These are phyloP conservation scores for Neoscytalidium dimidiatum DNA, from an alignment of 2,329 filamentous ascomycete species.

Conservation along the genomic window DNA sequence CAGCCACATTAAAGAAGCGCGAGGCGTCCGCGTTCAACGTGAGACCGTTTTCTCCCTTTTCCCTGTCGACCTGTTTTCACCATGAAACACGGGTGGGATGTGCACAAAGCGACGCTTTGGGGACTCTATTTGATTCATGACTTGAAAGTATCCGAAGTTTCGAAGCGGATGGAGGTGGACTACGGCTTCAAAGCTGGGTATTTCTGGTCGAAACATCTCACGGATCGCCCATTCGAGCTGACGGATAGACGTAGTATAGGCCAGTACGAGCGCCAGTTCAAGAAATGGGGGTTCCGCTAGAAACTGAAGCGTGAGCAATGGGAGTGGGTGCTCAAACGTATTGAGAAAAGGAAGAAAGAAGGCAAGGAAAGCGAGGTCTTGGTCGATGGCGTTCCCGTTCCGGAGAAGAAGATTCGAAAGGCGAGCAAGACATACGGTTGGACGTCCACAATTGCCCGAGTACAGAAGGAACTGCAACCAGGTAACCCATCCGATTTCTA, in stretches of 20 bases:
- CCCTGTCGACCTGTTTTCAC: not conserved
- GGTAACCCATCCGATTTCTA: too few species aligned
- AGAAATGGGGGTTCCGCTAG: conserved; percentile 30
- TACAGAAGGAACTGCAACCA: too few species aligned
- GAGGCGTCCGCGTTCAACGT: too few species aligned
- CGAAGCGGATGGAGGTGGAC: not conserved
- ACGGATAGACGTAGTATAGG: too few species aligned
- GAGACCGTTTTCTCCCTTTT: too few species aligned
- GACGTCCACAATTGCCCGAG: not conserved
- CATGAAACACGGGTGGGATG: conserved; percentile 22
- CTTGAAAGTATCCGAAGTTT: not conserved
- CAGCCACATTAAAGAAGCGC: not conserved
- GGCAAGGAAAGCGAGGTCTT: conserved; percentile 24
- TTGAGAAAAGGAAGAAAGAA: conserved; percentile 23
- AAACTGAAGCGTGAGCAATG: conserved; percentile 26
- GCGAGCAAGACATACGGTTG: conserved; percentile 14
- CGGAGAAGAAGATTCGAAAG: conserved; percentile 27
- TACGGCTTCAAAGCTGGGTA: conserved; percentile 20
- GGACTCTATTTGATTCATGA: conserved; percentile 8
- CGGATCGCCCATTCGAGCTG: too few species aligned
- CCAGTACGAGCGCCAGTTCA: conserved; percentile 29
- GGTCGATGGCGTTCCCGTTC: conserved; percentile 20
- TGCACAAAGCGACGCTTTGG: conserved; percentile 28
- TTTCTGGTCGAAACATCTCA: too few species aligned
- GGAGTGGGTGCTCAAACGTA: conserved; percentile 23